phyloP scores from a whole-genome alignment of 129 eudicot species.

The Flaveria brownii region DNA sequence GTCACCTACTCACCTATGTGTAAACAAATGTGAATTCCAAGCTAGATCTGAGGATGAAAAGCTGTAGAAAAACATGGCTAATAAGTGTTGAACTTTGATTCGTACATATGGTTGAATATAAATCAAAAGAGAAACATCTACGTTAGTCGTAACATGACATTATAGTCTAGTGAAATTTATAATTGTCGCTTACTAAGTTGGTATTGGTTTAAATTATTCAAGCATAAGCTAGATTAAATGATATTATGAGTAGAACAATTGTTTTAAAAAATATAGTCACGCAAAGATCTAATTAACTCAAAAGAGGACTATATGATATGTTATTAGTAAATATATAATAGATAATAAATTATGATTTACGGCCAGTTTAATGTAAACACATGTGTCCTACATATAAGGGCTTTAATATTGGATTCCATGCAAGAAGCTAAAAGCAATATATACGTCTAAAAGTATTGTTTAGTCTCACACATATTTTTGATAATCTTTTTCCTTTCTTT shows the following conservation, averaged over 20 bases:
- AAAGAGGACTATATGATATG: not conserved
- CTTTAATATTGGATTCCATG: not conserved
- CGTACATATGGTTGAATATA: conserved; percentile 12
- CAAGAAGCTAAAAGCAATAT: not conserved
- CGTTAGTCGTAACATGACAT: not conserved
- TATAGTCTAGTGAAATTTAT: no score
- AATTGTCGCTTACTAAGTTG: no score
- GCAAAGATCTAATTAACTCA: not conserved
- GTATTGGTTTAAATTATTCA: no score
- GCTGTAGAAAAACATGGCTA: not conserved
- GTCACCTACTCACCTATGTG: not conserved
- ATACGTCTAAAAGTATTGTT: not conserved
- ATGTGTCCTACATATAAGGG: not conserved
- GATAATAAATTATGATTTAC: not conserved
- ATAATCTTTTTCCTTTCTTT: not conserved
- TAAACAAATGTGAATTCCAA: conserved; percentile 12
- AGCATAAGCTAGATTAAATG: no score
- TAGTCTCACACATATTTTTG: not conserved
- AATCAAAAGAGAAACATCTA: not conserved
- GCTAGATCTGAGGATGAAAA: not conserved
- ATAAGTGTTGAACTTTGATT: conserved; percentile 5
- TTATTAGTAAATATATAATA: not conserved
- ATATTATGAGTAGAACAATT: no score
- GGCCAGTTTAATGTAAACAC: not conserved
- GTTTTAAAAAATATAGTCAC: no score